Conservation (phyloP, 2,329 filamentous ascomycete genomes). For the Lachnum nothofagi region DNA sequence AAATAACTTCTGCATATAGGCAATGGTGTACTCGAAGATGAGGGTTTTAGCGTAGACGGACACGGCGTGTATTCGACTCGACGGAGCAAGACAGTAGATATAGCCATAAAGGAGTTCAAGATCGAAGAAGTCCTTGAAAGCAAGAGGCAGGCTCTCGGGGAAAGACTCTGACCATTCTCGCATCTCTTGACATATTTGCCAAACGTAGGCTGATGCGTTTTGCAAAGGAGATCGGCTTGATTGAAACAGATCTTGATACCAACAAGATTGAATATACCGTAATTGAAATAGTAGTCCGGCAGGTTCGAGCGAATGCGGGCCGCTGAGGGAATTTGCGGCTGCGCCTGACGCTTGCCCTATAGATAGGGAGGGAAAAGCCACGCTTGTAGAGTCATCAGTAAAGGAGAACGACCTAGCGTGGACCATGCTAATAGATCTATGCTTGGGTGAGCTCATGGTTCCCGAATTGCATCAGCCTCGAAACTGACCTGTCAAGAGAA, state of each 20-base stretch:
- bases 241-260: constrained; percentile 86
- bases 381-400: constrained; percentile 79
- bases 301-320: constrained; percentile 55
- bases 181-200: constrained; percentile 72
- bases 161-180: constrained; percentile 76
- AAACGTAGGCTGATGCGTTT: constrained; percentile 66
- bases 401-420: constrained; percentile 87
- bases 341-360: constrained; percentile 27
- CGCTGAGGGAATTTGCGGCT: constrained; percentile 36
- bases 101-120: constrained; percentile 88
- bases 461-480: not conserved
- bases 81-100: constrained; percentile 81
- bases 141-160: constrained; percentile 57
- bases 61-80: constrained; percentile 65
- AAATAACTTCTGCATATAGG: constrained; percentile 73
- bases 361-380: constrained; percentile 63
- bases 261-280: constrained; percentile 77
- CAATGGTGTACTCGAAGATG: constrained; percentile 79
- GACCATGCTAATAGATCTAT: constrained; percentile 79
- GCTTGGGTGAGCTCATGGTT: not conserved
- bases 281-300: constrained; percentile 77
- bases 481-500: constrained; percentile 70
- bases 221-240: constrained; percentile 64
- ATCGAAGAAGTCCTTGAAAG: constrained; percentile 72
- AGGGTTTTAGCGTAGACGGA: constrained; percentile 72